Evolutionary conservation across 164 flowering plant species (phyloP).

Genomic region (Tinospora cordifolia): DNA sequence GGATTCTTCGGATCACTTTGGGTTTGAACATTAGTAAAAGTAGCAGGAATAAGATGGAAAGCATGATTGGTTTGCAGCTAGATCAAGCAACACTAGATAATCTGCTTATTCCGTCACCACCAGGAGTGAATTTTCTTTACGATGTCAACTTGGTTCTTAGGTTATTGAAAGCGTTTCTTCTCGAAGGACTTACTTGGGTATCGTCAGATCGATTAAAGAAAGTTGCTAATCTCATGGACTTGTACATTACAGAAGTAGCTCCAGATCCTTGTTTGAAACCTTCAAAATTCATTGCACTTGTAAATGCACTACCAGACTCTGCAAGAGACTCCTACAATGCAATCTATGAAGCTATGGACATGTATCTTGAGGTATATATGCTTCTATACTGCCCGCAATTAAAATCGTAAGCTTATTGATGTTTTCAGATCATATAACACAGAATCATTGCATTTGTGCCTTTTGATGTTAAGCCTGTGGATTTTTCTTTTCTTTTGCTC

Average conservation of each 20-base stretch:
- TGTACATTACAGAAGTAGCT: constrained; percentile 64
- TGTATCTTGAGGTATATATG: constrained; percentile 82
- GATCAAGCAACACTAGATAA: constrained; percentile 68
- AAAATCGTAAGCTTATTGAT: background rate
- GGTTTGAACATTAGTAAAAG: constrained; percentile 34
- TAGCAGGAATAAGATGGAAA: constrained; percentile 44
- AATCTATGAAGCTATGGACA: constrained; percentile 54
- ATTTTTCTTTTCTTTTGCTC: background rate
- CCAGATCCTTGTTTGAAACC: constrained; percentile 62
- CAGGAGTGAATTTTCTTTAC: constrained; percentile 34
- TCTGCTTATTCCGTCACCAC: constrained; percentile 64
- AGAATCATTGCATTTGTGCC: background rate
- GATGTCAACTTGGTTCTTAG: constrained; percentile 68
- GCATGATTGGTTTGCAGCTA: constrained; percentile 56
- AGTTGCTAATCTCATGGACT: constrained; percentile 51
- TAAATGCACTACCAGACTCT: constrained; percentile 52
- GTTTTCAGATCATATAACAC: background rate
- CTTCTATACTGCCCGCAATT: background rate
- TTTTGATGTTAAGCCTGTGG: background rate
- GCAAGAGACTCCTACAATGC: constrained; percentile 63
- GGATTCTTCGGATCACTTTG: constrained; percentile 35
- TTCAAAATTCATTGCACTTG: constrained; percentile 51
- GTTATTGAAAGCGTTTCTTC: constrained; percentile 45
- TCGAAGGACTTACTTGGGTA: constrained; percentile 19
- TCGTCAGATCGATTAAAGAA: constrained; percentile 31